phyloP scores from a whole-genome alignment of 352 stramenopile genomes.

The Blastocystis sp. region DNA sequence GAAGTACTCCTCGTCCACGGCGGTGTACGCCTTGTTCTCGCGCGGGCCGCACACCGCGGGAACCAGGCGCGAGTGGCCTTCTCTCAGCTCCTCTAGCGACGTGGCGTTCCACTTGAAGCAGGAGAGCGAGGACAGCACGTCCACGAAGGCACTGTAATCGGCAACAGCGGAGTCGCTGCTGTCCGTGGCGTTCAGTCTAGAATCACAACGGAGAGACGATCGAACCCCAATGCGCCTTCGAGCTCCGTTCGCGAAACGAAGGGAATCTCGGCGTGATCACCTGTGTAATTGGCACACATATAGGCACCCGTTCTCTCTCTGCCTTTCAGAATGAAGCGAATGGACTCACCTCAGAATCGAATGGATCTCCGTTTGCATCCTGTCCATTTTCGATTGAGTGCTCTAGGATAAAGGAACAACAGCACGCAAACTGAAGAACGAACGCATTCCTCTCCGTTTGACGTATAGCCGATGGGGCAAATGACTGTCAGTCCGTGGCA shows the following conservation, averaged over 20 bases:
- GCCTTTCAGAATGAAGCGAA: not conserved
- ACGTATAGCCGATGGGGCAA: not conserved
- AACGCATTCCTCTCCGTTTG: constrained; percentile 26
- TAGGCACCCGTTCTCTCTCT: constrained; percentile 25
- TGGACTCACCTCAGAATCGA: not conserved
- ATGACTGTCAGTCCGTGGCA: constrained; percentile 2
- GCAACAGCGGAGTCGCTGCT: not conserved
- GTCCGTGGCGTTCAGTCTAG: constrained; percentile 1
- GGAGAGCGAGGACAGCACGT: not conserved
- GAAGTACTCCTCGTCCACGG: constrained; percentile 3
- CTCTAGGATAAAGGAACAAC: not conserved
- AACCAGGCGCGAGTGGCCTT: not conserved
- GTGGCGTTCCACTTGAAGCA: constrained; percentile 5
- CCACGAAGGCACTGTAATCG: constrained; percentile 14
- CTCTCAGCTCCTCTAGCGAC: not conserved
- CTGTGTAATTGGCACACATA: constrained; percentile 13
- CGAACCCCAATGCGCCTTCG: not conserved
- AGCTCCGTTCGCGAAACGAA: constrained; percentile 19
- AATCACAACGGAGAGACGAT: not conserved
- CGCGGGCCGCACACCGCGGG: not conserved
- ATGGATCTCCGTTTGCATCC: not conserved
- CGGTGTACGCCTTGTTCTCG: not conserved
- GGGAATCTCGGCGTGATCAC: not conserved
- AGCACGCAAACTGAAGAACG: not conserved
- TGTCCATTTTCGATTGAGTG: not conserved